Base-by-base conservation (phyloP, 306 rosid genomes). In the Rosa lucieae region DNA sequence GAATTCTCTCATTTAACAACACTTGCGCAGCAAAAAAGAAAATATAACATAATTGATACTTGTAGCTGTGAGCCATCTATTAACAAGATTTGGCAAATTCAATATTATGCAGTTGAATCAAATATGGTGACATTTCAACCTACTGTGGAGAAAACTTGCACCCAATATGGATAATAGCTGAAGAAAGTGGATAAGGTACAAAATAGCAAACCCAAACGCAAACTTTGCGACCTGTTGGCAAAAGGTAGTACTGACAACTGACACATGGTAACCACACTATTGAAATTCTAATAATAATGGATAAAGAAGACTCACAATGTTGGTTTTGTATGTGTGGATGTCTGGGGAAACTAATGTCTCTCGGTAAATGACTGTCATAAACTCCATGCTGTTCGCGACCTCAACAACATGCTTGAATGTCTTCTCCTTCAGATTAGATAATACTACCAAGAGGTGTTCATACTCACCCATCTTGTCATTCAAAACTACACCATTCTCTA, bases 401-500 rank as follows among this genome's bases (percentile, higher is more conserved):
- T 53, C 59, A 18, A 5, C 59, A 53, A 18, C 6, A 18, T 53
- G 10, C 23, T 4, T 53, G 59, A 53, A 18, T 53, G 58, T 53
- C 23, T 17, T 15, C 10, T 53, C 9, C 59, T 53, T 53, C 6
- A 53, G 10, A 52, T 53, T 43, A 43, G 47, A 10, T 43, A 58
- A 58, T 29, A 29, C 32, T 39, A 53, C 59, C 23, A 53, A 6
- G 59, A 53, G 32, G 32, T 29, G 21, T 0, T 6, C 9, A 18
- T 18, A 23, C 1, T 0, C 0, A 53, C 3, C 23, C 59, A 6
- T 5, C 2, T 0, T 17, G 10, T 32, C 11, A 39, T 10, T 35
- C 15, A 58, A 8, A 74, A 74, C 69, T 58, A 42, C 39, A 13
- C 53, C 78, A 58, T 15, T 74, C 53, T 58, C 69, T 13, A 42